Conservation (phyloP, 768 basidiomycete genomes). For the Termitomyces sp. region DNA sequence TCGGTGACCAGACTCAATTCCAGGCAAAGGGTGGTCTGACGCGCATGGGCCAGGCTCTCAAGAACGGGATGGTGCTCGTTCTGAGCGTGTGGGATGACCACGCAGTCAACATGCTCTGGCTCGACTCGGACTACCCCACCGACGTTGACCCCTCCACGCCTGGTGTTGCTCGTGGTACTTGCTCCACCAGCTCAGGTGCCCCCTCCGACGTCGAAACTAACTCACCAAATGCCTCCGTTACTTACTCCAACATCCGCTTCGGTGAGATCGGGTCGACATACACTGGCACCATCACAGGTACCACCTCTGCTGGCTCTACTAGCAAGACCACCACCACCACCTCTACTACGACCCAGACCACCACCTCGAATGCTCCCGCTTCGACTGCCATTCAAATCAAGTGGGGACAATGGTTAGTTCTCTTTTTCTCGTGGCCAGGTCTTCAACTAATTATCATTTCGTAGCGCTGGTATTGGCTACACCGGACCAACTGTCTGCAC, state of each 20-base stretch:
- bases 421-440: neutral
- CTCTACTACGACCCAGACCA: neutral
- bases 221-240: slow-evolving; percentile 18
- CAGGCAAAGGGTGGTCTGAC: slow-evolving; percentile 34
- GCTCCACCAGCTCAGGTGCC: slow-evolving; percentile 32
- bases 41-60: slow-evolving; percentile 28
- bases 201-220: slow-evolving; percentile 29
- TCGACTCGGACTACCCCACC: slow-evolving; percentile 26
- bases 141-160: slow-evolving; percentile 13
- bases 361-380: neutral
- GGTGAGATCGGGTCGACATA: slow-evolving; percentile 10
- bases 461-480: neutral
- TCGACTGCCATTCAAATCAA: neutral
- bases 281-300: neutral
- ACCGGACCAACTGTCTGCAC: slow-evolving; percentile 3
- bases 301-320: neutral
- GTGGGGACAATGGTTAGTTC: slow-evolving; percentile 2
- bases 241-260: slow-evolving; percentile 31
- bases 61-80: slow-evolving; percentile 37
- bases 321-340: neutral
- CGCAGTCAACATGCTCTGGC: slow-evolving; percentile 23
- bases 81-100: slow-evolving; percentile 40
- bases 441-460: neutral
- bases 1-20: slow-evolving; percentile 42
- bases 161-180: slow-evolving; percentile 29